Conservation (phyloP, 805 yeast genomes). For the Candida succiphila region DNA sequence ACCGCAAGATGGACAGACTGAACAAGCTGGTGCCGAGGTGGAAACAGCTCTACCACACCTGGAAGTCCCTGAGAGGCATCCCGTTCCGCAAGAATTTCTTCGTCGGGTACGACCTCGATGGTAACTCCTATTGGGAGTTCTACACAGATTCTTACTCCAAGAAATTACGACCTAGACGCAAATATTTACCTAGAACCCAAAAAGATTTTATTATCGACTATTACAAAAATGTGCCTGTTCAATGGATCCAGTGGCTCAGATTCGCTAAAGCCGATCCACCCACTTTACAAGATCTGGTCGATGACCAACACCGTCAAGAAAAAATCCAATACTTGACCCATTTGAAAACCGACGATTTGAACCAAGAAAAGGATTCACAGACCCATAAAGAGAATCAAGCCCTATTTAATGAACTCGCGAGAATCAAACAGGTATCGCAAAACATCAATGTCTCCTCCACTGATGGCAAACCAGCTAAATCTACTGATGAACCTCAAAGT, state of each 20-base stretch:
- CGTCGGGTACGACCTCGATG: constrained; percentile 70
- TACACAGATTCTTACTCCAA: constrained; percentile 35
- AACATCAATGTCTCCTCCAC: neutral
- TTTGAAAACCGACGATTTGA: constrained; percentile 34
- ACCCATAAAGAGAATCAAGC: neutral
- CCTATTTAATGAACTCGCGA: constrained; percentile 2
- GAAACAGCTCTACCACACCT: constrained; percentile 41
- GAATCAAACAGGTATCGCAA: constrained; percentile 1
- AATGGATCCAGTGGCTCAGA: constrained; percentile 79
- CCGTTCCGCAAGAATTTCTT: constrained; percentile 68
- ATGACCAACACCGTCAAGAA: constrained; percentile 47
- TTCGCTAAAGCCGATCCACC: constrained; percentile 54
- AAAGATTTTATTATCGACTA: constrained; percentile 46
- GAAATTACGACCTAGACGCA: constrained; percentile 40
- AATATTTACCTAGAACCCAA: constrained; percentile 44
- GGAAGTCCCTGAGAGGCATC: constrained; percentile 49
- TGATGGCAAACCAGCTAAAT: neutral
- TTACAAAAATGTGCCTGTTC: constrained; percentile 50
- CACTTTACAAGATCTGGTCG: constrained; percentile 46
- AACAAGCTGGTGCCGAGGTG: constrained; percentile 36
- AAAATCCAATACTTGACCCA: constrained; percentile 40
- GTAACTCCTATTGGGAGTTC: constrained; percentile 83
- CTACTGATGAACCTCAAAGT: constrained; percentile 20
- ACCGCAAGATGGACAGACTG: constrained; percentile 39
- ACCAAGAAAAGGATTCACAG: neutral